phyloP scores from a whole-genome alignment of 2,329 filamentous ascomycete species.

The Metarhizium robertsii region DNA sequence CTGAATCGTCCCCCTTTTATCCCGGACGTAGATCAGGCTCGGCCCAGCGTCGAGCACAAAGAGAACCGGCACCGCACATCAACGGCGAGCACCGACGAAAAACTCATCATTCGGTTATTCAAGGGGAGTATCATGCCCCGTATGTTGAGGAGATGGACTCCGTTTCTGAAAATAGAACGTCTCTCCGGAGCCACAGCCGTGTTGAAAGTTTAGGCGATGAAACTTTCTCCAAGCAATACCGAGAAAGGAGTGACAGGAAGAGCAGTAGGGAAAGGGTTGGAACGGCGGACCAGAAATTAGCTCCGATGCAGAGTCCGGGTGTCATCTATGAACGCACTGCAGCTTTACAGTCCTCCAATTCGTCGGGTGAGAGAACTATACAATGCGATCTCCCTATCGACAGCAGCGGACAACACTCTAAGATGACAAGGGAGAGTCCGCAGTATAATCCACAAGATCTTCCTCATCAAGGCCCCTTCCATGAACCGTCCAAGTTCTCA shows the following conservation, averaged over 20 bases:
- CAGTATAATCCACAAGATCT: background rate
- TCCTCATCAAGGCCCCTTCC: background rate
- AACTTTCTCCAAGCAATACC: background rate
- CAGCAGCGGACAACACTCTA: background rate
- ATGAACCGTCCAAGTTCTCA: background rate
- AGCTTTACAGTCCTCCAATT: background rate
- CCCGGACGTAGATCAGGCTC: slow-evolving; percentile 16
- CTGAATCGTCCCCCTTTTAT: slow-evolving; percentile 9
- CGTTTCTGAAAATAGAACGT: background rate
- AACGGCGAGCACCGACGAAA: background rate
- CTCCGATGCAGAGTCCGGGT: background rate
- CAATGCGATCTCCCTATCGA: background rate
- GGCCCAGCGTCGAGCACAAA: slow-evolving; percentile 18
- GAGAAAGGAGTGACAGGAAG: background rate
- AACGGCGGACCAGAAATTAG: background rate
- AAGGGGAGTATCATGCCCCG: slow-evolving; percentile 8
- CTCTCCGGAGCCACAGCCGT: background rate
- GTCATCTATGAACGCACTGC: background rate
- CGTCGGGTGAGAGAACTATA: background rate
- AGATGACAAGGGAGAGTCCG: background rate
- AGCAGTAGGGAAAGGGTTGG: background rate
- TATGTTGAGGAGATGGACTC: slow-evolving; percentile 10
- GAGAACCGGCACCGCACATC: slow-evolving; percentile 9
- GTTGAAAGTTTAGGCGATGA: background rate
- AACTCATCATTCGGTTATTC: background rate